Base-by-base conservation (phyloP, 2,329 filamentous ascomycete genomes). In the Colletotrichum sp. region DNA sequence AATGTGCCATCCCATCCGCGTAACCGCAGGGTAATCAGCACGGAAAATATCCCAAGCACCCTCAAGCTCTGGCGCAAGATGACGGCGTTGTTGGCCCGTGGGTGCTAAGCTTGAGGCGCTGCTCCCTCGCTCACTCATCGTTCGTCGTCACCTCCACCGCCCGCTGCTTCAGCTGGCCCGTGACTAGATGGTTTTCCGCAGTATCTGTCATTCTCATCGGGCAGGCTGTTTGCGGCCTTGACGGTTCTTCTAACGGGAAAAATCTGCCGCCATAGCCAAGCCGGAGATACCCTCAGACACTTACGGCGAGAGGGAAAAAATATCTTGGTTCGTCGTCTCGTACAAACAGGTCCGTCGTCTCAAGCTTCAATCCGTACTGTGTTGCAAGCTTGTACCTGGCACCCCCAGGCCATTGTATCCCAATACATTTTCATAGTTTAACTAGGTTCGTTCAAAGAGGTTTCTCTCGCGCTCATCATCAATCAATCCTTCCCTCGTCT, bases 1-100 rank as follows among this genome's bases (percentile, higher is more conserved):
- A 70, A 76, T 65, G 64, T 76, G 74, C 65, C 74, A 76, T 76
- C 74, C 74, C 74, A 76, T 75, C 59, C 60, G 55, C 64, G 55
- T 28, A 76, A 52, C 30, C 18, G 57, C 28, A 44, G 24, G 21
- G 52, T 44, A n/a, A 39, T 44, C 67, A 72, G 39, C 49, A 55
- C 24, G 68, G 39, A 59, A 69, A 39, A 30, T 15, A 55, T 15
- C 49, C 26, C 57, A 34, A 62, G 32, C 16, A 8, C 13, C 9
- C 44, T 32, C 52, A 62, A 62, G 36, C 68, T 62, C 67, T 44
- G 30, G 32, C 26, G 52, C 66, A 69, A 44, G 65, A 63, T 34
- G 59, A 64, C 49, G 28, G 65, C 65, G 64, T 67, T 21, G 49
- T 30, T 68, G 65, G 65, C n/a, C 65, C 49, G 65, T 68, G 65